Base-by-base conservation (phyloP, 768 basidiomycete genomes). In the Agaricus blazei region DNA sequence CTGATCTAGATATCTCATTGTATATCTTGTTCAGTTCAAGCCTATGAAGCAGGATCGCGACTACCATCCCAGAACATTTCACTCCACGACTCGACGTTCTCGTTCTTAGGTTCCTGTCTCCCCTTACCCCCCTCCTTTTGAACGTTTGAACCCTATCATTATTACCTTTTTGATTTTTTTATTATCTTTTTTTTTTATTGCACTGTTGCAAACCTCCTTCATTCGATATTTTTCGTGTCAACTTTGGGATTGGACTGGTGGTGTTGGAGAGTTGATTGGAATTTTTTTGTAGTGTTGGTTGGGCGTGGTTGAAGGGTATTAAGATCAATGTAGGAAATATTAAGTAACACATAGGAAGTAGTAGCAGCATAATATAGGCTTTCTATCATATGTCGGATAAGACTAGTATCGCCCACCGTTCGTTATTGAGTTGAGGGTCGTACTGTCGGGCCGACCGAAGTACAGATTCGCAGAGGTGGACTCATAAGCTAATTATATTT, bases 91-190 rank as follows among this genome's bases (percentile, higher is more conserved):
- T 2, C 41, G 9, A 45, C 42, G 45, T 42, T n/a, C 14, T 41
- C 12, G 9, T 19, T 19, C 47, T 28, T 37, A 4, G 38, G 38
- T n/a, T 31, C 43, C 26, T 24, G 11, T 45, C 37, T n/a, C 11
- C 23, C 52, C 42, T 34, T 45, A 24, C 23, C 6, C 23, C 6
- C 8, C 28, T 29, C 38, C 23, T 24, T 44, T 45, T 53, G n/a
- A 34, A 11, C 34, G 34, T 46, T 54, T 52, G 51, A 48, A 55
- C 48, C 28, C 54, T 55, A 55, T 55, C 54, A 55, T 55, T 55
- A 55, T 55, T 55, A 37, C 46, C 47, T 34, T 34, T 19, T 48
- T 55, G 46, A 23, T 37, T 34, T 48, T 55, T 46, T 23, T 29
- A 19, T 54, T 49, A 9, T 36, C 12, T 19, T 41, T 41, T 14